These are phyloP conservation scores for Aspergillus aculeatus DNA, from an alignment of 2,329 filamentous ascomycete species.

Conservation along the genomic window DNA sequence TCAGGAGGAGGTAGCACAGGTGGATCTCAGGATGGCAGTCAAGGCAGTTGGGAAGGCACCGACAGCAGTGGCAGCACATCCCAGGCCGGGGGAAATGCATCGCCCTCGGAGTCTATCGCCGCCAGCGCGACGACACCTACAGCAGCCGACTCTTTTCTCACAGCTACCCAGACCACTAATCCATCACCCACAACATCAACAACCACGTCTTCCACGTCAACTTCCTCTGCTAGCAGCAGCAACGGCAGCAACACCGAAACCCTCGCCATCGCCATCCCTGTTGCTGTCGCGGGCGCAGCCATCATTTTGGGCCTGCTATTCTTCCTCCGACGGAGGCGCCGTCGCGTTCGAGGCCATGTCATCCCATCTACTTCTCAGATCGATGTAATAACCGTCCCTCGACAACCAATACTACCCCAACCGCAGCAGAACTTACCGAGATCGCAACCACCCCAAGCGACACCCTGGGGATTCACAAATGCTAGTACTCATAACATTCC, in stretches of 20 bases:
- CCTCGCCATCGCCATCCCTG: constrained; percentile 35
- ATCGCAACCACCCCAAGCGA: constrained; percentile 9
- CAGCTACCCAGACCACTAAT: not conserved
- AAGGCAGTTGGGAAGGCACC: not conserved
- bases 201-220: not conserved
- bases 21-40: not conserved
- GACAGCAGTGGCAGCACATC: not conserved
- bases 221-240: not conserved
- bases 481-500: constrained; percentile 1
- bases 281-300: constrained; percentile 29
- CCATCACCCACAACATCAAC: not conserved
- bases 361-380: constrained; percentile 4
- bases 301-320: constrained; percentile 25
- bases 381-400: constrained; percentile 6
- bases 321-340: constrained; percentile 25
- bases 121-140: not conserved
- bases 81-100: not conserved
- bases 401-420: not conserved
- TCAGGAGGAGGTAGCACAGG: not conserved
- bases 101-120: not conserved
- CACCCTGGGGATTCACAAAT: not conserved
- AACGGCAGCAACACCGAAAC: not conserved
- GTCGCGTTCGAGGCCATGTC: constrained; percentile 9
- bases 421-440: not conserved
- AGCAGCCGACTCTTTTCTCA: not conserved